Percentiles rank a stretch among this genome's conserved stretches.
Conservation (phyloP, 306 rosid genomes). For the Dalbergia oliveri region DNA sequence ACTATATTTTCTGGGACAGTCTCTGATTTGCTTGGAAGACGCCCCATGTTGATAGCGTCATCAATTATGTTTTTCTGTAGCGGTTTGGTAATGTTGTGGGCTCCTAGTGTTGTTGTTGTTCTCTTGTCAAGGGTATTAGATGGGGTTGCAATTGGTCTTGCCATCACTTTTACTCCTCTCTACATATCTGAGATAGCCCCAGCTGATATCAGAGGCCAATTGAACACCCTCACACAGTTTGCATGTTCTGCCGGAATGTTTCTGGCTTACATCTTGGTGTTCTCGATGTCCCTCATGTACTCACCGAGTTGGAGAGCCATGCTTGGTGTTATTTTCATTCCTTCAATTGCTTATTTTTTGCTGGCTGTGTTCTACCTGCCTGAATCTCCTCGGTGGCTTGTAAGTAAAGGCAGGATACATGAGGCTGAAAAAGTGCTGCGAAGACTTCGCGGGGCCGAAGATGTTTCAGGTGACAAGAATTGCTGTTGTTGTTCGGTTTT, state of each 20-base stretch:
- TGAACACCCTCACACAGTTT: constrained; percentile 89
- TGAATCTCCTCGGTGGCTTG: constrained; percentile 98
- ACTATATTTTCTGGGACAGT: constrained; percentile 84
- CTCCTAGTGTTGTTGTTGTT: constrained; percentile 78
- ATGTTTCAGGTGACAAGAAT: constrained; percentile 77
- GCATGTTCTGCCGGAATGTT: constrained; percentile 94
- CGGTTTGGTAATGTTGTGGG: constrained; percentile 79
- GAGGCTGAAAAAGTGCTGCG: constrained; percentile 84
- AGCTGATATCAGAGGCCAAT: constrained; percentile 86
- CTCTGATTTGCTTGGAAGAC: constrained; percentile 91
- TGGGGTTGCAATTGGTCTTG: constrained; percentile 86
- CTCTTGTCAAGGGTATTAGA: constrained; percentile 75
- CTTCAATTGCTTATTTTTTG: constrained; percentile 72
- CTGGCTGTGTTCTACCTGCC: constrained; percentile 81
- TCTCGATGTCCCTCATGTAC: constrained; percentile 73
- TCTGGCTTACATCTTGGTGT: constrained; percentile 81
- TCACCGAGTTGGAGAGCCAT: constrained; percentile 89
- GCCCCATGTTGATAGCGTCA: constrained; percentile 78
- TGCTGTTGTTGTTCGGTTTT: not conserved
- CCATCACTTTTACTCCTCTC: constrained; percentile 77
- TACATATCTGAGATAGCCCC: constrained; percentile 98
- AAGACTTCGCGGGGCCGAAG: constrained; percentile 81
- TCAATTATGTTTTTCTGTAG: constrained; percentile 72
- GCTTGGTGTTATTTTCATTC: constrained; percentile 81
- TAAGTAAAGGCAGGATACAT: constrained; percentile 82